These are phyloP conservation scores for Melanomma pulvis-pyrius DNA, from an alignment of 495 filamentous ascomycete species.

Conservation along the genomic window DNA sequence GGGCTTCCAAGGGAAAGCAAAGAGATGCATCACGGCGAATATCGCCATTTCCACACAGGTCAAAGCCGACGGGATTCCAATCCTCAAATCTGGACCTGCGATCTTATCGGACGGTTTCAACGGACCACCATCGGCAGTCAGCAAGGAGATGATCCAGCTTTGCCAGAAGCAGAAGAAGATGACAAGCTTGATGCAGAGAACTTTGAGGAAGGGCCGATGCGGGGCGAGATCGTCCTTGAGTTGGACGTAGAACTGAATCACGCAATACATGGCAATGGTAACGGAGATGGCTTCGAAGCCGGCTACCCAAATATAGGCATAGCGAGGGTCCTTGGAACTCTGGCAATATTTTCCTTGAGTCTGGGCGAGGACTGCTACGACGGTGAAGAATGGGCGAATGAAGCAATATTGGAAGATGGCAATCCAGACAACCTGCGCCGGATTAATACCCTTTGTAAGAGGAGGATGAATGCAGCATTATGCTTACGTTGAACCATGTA, in stretches of 20 bases:
- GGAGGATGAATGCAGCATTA: not conserved
- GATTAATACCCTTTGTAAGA: not conserved
- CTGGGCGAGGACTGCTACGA: constrained; percentile 75
- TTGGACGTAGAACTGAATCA: constrained; percentile 89
- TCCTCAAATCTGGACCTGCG: constrained; percentile 72
- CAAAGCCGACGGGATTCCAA: constrained; percentile 76
- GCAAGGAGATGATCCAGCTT: constrained; percentile 26
- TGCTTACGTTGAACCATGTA: constrained; percentile 80
- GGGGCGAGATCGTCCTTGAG: constrained; percentile 67
- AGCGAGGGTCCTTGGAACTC: constrained; percentile 72
- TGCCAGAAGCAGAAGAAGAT: constrained; percentile 98
- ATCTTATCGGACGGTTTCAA: constrained; percentile 63
- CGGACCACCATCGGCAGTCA: constrained; percentile 16
- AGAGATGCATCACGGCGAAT: constrained; percentile 78
- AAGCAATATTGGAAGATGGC: constrained; percentile 90
- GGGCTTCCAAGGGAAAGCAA: constrained; percentile 76
- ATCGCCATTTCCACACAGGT: constrained; percentile 88
- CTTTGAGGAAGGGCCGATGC: constrained; percentile 77
- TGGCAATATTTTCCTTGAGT: constrained; percentile 74
- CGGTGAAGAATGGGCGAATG: constrained; percentile 80
- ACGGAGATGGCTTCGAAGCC: constrained; percentile 73
- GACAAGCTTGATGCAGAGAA: constrained; percentile 87
- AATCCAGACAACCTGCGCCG: constrained; percentile 72
- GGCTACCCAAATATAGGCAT: constrained; percentile 80
- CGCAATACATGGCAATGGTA: constrained; percentile 85